A percentile compares a stretch with the other conserved stretches of the same genome.
Conservation (phyloP, 177 flowering plant genomes). For the Telopea speciosissima region DNA sequence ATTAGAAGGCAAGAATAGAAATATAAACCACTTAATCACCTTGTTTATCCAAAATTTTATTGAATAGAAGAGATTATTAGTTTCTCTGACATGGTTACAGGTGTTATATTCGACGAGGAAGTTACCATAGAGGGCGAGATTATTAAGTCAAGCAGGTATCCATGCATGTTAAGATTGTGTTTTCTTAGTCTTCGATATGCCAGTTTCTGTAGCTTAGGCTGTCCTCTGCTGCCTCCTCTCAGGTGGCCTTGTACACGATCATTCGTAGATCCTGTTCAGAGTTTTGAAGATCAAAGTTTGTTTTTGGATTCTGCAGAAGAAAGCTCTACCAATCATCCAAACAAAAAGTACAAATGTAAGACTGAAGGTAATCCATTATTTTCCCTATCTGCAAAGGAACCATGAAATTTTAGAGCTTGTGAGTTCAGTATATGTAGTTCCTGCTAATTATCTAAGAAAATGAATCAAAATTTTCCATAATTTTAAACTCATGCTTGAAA, state of each 20-base stretch:
- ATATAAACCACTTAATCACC: background rate
- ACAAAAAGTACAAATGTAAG: conserved; percentile 29
- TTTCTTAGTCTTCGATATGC: background rate
- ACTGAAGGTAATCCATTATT: conserved; percentile 10
- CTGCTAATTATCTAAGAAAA: background rate
- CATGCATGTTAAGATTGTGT: background rate
- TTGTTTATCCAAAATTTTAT: background rate
- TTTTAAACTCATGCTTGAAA: background rate
- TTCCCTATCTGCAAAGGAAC: background rate
- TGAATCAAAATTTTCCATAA: background rate
- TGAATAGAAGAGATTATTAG: background rate
- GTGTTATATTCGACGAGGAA: conserved; percentile 37
- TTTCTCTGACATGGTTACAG: conserved; percentile 22
- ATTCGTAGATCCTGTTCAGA: conserved; percentile 36
- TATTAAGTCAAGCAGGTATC: conserved; percentile 55
- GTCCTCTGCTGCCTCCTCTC: background rate
- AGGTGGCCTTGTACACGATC: conserved; percentile 48
- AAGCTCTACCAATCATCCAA: conserved; percentile 18
- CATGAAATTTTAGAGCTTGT: background rate
- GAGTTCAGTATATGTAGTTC: background rate
- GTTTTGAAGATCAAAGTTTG: conserved; percentile 35
- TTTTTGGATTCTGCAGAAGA: conserved; percentile 28
- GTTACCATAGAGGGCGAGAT: conserved; percentile 32
- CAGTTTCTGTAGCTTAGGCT: conserved; percentile 1
- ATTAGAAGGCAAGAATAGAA: background rate